Evolutionary conservation across 2,329 filamentous ascomycete genomes (phyloP), one percentile per base, ranked within the genome.

Genomic region (Peltaster fructicola): DNA sequence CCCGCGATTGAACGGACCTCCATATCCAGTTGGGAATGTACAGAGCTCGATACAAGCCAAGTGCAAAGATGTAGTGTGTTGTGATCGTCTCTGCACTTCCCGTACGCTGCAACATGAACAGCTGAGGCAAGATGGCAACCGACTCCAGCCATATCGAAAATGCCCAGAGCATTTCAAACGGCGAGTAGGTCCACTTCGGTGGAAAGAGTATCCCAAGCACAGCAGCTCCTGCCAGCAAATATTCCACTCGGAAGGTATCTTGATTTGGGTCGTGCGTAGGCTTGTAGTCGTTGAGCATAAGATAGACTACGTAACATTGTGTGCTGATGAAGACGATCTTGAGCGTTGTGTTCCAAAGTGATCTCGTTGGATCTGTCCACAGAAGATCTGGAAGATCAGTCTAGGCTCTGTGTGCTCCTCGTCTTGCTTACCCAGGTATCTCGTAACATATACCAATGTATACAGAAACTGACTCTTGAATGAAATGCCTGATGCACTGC

Each of bases 1-100:
- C 10, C 19, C 19, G 13, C 10, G 10, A 20, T 6, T 9, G 6
- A 12, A 29, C 27, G n/a, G 9, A 30, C 27, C 27, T 66, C 56
- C 80, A 95, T 43, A 95, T 72, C 88, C 88, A 98, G 59, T 98
- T 98, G 38, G 88, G 88, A 40, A 98, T 98, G 56, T 98, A 98
- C 29, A 98, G 63, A 3, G 84, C 80, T 29, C 88, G 68, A 60
- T 98, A 98, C 34, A 74, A 61, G 16, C 88, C 88, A 17, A 98
- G 63, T 8, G 90, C 85, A 47, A 92, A 92, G 20, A 98, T 67
- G 52, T 98, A 98, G 56, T 98, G 85, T 1, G 84, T 92, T 8
- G 88, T 98, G 47, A 98, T 98, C n/a, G 88, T 93, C 58, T 98
- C 88, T 7, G 88, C 90, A 58, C 95, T 85, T 38, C 88, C 90